Evolutionary conservation across 495 filamentous ascomycete genomes (phyloP), one percentile per base, ranked within the genome.

Genomic region (Xylaria curta): DNA sequence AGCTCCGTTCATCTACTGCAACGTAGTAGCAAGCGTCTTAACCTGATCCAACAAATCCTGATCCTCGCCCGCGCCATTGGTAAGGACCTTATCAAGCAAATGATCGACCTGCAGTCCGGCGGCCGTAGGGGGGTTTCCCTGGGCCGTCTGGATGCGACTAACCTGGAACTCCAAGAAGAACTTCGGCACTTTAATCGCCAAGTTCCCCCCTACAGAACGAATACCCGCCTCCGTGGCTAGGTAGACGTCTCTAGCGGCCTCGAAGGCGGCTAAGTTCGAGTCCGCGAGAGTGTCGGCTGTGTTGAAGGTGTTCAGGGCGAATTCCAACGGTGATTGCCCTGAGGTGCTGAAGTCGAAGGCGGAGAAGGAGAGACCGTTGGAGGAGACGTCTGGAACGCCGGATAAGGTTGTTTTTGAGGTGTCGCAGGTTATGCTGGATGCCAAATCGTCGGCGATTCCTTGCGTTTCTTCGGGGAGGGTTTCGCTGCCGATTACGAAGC

Each of bases 91-190:
- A 44, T 82, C 83, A 8, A 79, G 67, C 61, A 85, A 72, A 63
- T 85, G 84, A 61, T 85, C 79, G 1, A 86, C 82, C 71, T 84
- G 82, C 24, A 79, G 74, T 9, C 81, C 81, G 0, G 85, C 73
- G 17, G 78, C 84, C 0, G 78, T 78, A 0, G 83, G 84, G 33
- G 81, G 77, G 59, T 82, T 83, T 0, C 85, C 85, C 76, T 86
- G 84, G 0, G 84, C 85, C 0, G 84, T 86, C 74, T 82, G 77
- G 72, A 87, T 87, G 1, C 85, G 77, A 56, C 82, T 83, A 46
- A 85, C 79, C 76, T 85, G 84, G 69, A 85, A 80, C 74, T 81
- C 73, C 7, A 85, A 74, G 74, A 85, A 85, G 80, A 87, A 87
- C 76, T 86, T 86, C 38, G 83, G 83, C 4, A 81, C 80, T 76